Percentiles rank a stretch among this genome's conserved stretches.
phyloP scores from a whole-genome alignment of 345 rosid genomes.

The Eucalyptus cloeziana region DNA sequence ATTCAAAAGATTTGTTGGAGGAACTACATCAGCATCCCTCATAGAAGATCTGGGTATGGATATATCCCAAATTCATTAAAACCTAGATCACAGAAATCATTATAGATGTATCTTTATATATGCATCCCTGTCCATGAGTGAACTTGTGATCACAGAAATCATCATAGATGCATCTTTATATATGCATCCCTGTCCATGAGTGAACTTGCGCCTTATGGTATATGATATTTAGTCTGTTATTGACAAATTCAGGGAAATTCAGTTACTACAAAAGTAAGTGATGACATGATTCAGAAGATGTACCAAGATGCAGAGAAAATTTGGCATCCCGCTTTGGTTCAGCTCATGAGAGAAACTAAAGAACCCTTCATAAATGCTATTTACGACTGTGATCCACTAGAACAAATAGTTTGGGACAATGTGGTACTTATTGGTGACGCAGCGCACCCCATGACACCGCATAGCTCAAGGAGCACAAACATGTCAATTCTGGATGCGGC shows the following conservation, averaged over 20 bases:
- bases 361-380: conserved; percentile 68
- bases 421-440: conserved; percentile 65
- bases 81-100: background rate
- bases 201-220: background rate
- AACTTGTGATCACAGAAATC: background rate
- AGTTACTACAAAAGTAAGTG: conserved; percentile 40
- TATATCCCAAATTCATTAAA: background rate
- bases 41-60: background rate
- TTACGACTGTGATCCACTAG: conserved; percentile 57
- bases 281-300: conserved; percentile 41
- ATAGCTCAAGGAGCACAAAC: conserved; percentile 70
- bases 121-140: background rate
- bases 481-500: conserved; percentile 67
- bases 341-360: conserved; percentile 45
- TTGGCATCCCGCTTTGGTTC: conserved; percentile 54
- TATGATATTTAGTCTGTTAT: background rate
- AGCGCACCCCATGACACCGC: conserved; percentile 75
- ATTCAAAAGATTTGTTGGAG: background rate
- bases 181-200: background rate
- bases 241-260: conserved; percentile 36
- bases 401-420: conserved; percentile 31
- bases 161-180: background rate
- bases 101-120: background rate
- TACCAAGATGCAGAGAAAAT: conserved; percentile 42
- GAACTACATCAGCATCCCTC: background rate